Evolutionary conservation across 78 protist species (phyloP).

Genomic region (Dictyostelium capitatum): DNA sequence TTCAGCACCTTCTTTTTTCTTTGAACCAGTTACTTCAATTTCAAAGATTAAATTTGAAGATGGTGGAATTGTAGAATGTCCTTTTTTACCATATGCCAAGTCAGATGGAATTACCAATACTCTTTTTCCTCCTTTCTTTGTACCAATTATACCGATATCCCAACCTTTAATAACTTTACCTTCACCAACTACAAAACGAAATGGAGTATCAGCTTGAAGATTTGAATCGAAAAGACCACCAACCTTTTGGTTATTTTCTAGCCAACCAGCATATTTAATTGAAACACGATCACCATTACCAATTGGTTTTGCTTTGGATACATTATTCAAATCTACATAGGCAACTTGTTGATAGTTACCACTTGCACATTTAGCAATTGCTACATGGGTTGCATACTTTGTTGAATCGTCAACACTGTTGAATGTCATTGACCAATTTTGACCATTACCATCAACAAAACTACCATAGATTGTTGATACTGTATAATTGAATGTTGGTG

Average conservation of each 20-base stretch:
- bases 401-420: constrained; percentile 41
- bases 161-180: constrained; percentile 91
- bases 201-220: constrained; percentile 1
- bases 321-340: constrained; percentile 2
- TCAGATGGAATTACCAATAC: constrained; percentile 84
- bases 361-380: constrained; percentile 67
- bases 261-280: constrained; percentile 72
- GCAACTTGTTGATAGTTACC: constrained; percentile 30
- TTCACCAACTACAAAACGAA: constrained; percentile 62
- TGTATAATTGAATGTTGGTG: constrained; percentile 47
- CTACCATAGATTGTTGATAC: constrained; percentile 47
- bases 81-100: constrained; percentile 86
- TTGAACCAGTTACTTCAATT: constrained; percentile 70
- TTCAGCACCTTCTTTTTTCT: constrained; percentile 24
- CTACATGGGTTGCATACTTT: constrained; percentile 50
- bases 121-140: constrained; percentile 85
- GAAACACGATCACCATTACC: constrained; percentile 61
- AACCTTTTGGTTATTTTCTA: constrained; percentile 37
- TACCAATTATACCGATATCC: constrained; percentile 90
- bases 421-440: constrained; percentile 76
- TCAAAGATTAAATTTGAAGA: constrained; percentile 87
- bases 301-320: constrained; percentile 30
- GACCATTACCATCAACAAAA: constrained; percentile 24
- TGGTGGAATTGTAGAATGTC: constrained; percentile 85
- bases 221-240: constrained; percentile 69